Evolutionary conservation across 495 filamentous ascomycete genomes (phyloP).

Genomic region (Pyrenula massariospora): DNA sequence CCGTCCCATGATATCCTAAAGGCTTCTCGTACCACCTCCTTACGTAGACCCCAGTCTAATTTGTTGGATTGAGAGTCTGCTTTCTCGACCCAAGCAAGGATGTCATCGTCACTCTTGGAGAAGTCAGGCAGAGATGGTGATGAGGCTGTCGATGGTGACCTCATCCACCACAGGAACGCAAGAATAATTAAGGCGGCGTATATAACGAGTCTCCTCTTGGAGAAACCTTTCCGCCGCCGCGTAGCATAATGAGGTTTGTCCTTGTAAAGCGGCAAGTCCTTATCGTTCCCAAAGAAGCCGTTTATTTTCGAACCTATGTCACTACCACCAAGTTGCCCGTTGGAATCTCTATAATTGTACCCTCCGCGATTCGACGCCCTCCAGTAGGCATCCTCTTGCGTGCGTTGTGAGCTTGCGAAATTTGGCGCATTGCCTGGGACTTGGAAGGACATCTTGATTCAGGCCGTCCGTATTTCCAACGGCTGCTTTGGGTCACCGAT

Average conservation of each 20-base stretch:
- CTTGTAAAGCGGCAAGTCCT: slow-evolving; percentile 88
- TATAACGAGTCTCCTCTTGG: slow-evolving; percentile 39
- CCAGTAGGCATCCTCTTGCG: slow-evolving; percentile 60
- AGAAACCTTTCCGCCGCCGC: slow-evolving; percentile 23
- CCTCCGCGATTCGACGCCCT: slow-evolving; percentile 36
- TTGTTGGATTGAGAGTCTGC: slow-evolving; percentile 6
- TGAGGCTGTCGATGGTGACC: background rate
- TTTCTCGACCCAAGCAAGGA: slow-evolving; percentile 9
- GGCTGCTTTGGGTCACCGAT: too few species aligned
- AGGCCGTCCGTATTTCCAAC: too few species aligned
- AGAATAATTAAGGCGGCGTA: slow-evolving; percentile 37
- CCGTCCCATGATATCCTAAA: slow-evolving; percentile 85
- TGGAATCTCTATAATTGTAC: slow-evolving; percentile 24
- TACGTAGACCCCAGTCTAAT: slow-evolving; percentile 60
- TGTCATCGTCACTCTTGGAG: slow-evolving; percentile 1
- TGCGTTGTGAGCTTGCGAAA: slow-evolving; percentile 55
- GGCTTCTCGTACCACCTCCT: slow-evolving; percentile 78
- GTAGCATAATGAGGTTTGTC: slow-evolving; percentile 75
- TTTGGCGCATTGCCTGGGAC: slow-evolving; percentile 58
- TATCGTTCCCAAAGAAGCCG: slow-evolving; percentile 42
- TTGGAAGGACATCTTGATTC: slow-evolving; percentile 57
- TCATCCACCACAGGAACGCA: slow-evolving; percentile 41
- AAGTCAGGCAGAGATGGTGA: background rate
- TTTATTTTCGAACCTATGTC: slow-evolving; percentile 30
- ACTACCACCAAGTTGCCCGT: slow-evolving; percentile 10